Percentiles rank a stretch among this genome's conserved stretches.
These are phyloP conservation scores for Thraustotheca clavata DNA, from an alignment of 352 stramenopile species.

Conservation along the genomic window DNA sequence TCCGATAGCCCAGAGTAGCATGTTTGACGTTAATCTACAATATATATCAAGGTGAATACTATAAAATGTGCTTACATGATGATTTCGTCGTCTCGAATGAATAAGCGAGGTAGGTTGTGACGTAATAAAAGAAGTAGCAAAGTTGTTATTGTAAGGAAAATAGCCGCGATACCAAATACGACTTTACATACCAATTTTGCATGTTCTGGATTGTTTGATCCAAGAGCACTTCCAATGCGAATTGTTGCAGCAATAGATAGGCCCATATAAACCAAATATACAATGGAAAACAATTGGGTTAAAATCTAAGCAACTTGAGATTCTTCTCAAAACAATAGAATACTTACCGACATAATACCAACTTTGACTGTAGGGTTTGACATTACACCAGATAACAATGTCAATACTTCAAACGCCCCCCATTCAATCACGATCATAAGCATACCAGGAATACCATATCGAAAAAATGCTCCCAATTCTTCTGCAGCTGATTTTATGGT, in stretches of 20 bases:
- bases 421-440: conserved; percentile 64
- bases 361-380: conserved; percentile 44
- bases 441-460: conserved; percentile 38
- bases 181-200: conserved; percentile 49
- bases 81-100: conserved; percentile 61
- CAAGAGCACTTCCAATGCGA: conserved; percentile 61
- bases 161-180: conserved; percentile 32
- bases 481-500: conserved; percentile 33
- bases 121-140: conserved; percentile 36
- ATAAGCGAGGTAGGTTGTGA: conserved; percentile 41
- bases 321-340: not conserved
- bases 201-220: conserved; percentile 43
- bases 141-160: conserved; percentile 34
- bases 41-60: conserved; percentile 22
- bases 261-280: conserved; percentile 75
- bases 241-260: conserved; percentile 52
- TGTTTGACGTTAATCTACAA: conserved; percentile 26
- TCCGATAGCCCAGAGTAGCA: conserved; percentile 41
- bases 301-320: conserved; percentile 23
- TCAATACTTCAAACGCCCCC: conserved; percentile 63
- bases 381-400: conserved; percentile 52
- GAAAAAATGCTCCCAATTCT: conserved; percentile 32
- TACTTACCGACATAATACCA: conserved; percentile 46
- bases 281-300: conserved; percentile 51
- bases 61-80: conserved; percentile 26